Evolutionary conservation across 2,329 filamentous ascomycete genomes (phyloP).

Genomic region (Oidium heveae): DNA sequence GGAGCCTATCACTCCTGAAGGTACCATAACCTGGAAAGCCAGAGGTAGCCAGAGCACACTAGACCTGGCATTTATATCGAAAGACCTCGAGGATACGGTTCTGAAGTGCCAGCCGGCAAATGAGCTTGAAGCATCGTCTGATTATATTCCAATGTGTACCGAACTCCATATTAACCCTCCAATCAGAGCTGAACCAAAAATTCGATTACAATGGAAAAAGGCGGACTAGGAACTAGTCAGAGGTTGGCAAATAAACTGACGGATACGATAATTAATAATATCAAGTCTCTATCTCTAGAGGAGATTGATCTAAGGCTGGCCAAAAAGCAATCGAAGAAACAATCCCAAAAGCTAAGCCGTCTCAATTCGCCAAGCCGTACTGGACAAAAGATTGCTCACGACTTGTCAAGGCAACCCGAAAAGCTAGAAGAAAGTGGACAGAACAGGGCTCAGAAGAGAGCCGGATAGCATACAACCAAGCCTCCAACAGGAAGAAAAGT

Average conservation of each 20-base stretch:
- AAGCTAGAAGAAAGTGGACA: not conserved
- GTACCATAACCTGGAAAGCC: not conserved
- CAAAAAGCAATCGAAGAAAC: too few relatives aligned
- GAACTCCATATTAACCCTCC: not conserved
- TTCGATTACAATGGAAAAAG: not conserved
- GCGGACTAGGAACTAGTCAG: slow-evolving; percentile 1
- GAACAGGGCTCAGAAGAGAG: not conserved
- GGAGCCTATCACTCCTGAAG: not conserved
- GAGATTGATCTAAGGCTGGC: too few relatives aligned
- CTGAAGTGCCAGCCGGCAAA: not conserved
- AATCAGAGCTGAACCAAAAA: not conserved
- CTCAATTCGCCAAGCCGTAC: too few relatives aligned
- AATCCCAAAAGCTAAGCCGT: too few relatives aligned
- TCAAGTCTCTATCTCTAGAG: too few relatives aligned
- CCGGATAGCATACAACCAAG: not conserved
- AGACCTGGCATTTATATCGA: too few relatives aligned
- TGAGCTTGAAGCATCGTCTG: not conserved
- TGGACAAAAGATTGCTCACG: too few relatives aligned
- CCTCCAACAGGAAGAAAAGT: not conserved
- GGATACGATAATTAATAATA: too few relatives aligned
- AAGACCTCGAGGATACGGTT: not conserved
- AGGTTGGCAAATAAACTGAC: too few relatives aligned
- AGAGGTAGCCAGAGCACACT: not conserved
- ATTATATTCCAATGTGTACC: not conserved
- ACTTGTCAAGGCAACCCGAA: not conserved